Conservation (phyloP, 305 asterid species). For the Solanum aculeatissimum region DNA sequence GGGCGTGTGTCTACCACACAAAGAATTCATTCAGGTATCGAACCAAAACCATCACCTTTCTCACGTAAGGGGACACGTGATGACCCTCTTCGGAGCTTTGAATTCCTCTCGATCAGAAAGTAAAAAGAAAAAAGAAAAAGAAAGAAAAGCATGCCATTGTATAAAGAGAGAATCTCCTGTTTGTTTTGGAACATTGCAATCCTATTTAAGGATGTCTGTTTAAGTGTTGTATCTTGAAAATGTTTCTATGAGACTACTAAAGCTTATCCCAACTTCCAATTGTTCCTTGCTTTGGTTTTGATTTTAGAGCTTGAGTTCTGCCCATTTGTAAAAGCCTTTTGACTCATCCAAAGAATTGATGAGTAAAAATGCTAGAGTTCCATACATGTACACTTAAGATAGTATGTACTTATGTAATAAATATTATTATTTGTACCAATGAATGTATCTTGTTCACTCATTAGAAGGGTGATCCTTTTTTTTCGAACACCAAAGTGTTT, state of each 20-base stretch:
- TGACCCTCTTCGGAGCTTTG: slow-evolving; percentile 92
- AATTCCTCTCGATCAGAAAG: slow-evolving; percentile 89
- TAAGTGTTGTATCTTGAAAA: not conserved
- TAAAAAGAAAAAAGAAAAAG: not conserved
- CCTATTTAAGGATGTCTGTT: slow-evolving; percentile 5
- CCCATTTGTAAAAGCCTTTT: not conserved
- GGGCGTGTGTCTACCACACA: slow-evolving; percentile 70
- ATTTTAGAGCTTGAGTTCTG: not conserved
- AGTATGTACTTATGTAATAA: not conserved
- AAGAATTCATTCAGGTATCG: slow-evolving; percentile 40
- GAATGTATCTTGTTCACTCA: not conserved
- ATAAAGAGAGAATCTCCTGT: slow-evolving; percentile 11
- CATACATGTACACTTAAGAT: not conserved
- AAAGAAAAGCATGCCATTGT: slow-evolving; percentile 4
- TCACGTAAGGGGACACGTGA: slow-evolving; percentile 58
- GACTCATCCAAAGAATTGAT: not conserved
- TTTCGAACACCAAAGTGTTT: not conserved
- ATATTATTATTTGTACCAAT: not conserved
- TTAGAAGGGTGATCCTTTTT: not conserved
- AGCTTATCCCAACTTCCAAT: not conserved
- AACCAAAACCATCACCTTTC: slow-evolving; percentile 45
- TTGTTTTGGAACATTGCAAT: slow-evolving; percentile 3
- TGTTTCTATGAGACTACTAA: not conserved
- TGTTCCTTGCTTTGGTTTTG: not conserved
- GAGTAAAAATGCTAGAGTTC: not conserved